Percentiles rank a stretch among this genome's conserved stretches.
Evolutionary conservation across 371 early-diverging fungal species (phyloP).

Genomic region (Chytridium lagenaria): DNA sequence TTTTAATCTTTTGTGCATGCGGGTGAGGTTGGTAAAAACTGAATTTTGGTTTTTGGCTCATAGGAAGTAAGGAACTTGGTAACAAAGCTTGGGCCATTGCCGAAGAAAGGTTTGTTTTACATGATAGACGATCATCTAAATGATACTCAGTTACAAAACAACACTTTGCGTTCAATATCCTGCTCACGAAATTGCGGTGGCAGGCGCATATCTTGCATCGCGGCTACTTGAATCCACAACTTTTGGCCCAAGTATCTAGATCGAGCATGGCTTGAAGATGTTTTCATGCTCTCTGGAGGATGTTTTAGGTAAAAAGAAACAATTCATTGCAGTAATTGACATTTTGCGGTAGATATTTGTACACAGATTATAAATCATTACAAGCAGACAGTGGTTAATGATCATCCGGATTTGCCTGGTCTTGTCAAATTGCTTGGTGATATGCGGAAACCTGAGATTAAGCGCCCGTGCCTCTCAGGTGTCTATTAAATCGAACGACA

Average conservation of each 20-base stretch:
- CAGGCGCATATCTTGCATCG: conserved; percentile 75
- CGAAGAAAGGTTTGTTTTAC: conserved; percentile 17
- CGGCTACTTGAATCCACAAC: conserved; percentile 3
- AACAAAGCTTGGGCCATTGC: conserved; percentile 27
- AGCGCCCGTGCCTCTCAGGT: too few relatives aligned
- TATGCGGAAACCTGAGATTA: background rate
- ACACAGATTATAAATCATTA: conserved; percentile 25
- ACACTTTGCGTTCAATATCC: conserved; percentile 83
- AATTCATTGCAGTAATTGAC: background rate
- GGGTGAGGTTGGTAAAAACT: too few relatives aligned
- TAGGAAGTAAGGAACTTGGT: conserved; percentile 5
- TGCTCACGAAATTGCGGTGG: conserved; percentile 86
- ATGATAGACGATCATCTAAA: conserved; percentile 33
- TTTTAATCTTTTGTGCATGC: too few relatives aligned
- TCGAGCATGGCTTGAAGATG: background rate
- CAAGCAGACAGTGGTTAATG: background rate
- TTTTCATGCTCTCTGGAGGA: conserved; percentile 7
- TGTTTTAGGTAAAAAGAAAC: conserved; percentile 5
- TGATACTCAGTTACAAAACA: conserved; percentile 81
- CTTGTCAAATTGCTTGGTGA: background rate
- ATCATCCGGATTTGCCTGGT: conserved; percentile 9
- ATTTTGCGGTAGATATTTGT: conserved; percentile 15
- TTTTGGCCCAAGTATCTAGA: conserved; percentile 7
- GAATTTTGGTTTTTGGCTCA: too few relatives aligned
- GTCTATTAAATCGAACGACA: too few relatives aligned